Evolutionary conservation across 164 flowering plant genomes (phyloP).

Genomic region (Magnolia changhungtana): DNA sequence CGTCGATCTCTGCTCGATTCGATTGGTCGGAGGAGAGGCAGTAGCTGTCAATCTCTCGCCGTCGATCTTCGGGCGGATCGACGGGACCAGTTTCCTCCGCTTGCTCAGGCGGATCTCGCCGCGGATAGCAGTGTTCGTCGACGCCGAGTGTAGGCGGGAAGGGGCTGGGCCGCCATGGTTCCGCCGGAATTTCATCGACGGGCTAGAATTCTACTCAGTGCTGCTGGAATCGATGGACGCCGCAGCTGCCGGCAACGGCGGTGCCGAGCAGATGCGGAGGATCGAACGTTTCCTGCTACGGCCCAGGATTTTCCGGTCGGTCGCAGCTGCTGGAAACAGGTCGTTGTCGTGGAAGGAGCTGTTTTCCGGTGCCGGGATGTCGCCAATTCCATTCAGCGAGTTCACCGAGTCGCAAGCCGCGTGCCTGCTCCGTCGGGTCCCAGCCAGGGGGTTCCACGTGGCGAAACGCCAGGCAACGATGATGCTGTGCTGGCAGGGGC

Average conservation of each 20-base stretch:
- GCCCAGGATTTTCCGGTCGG: constrained; percentile 53
- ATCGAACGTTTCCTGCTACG: constrained; percentile 58
- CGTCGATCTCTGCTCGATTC: constrained; percentile 49
- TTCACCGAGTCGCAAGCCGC: constrained; percentile 79
- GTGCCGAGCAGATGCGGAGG: constrained; percentile 40
- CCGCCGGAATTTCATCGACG: constrained; percentile 36
- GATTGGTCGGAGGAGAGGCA: constrained; percentile 58
- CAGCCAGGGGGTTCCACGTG: constrained; percentile 79
- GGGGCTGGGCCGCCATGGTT: not conserved
- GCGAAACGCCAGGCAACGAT: constrained; percentile 65
- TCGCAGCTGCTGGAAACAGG: constrained; percentile 39
- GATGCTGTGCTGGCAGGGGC: constrained; percentile 84
- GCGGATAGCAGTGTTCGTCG: constrained; percentile 55
- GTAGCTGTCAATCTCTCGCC: constrained; percentile 59
- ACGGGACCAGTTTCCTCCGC: constrained; percentile 32
- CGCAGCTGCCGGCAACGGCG: constrained; percentile 26
- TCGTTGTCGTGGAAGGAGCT: constrained; percentile 54
- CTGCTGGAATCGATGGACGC: constrained; percentile 80
- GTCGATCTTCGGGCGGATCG: constrained; percentile 43
- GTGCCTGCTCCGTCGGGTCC: constrained; percentile 58
- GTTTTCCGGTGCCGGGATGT: constrained; percentile 55
- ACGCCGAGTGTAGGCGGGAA: constrained; percentile 50
- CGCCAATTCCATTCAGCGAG: constrained; percentile 64
- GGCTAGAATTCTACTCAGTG: constrained; percentile 67
- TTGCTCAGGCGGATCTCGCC: constrained; percentile 57